Conservation (phyloP, 805 yeast genomes). For the Ogataea saltuana region DNA sequence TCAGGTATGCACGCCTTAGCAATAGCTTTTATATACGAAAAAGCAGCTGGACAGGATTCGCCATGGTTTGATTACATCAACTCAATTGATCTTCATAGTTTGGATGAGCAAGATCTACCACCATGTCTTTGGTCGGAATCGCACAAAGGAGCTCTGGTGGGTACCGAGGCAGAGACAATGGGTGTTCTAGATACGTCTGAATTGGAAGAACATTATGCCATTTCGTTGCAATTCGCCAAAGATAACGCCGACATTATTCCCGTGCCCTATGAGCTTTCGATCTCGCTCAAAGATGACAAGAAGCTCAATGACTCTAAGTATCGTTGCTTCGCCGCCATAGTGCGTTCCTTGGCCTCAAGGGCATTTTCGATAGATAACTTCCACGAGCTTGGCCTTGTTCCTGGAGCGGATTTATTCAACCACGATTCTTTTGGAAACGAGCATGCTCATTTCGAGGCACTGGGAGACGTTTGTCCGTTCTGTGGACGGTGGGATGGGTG, state of each 20-base stretch:
- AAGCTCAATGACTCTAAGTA: constrained; percentile 35
- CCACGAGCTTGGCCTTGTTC: constrained; percentile 77
- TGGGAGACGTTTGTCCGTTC: constrained; percentile 38
- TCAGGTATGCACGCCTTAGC: constrained; percentile 69
- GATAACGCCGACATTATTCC: constrained; percentile 30
- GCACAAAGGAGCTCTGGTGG: constrained; percentile 49
- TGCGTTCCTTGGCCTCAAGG: constrained; percentile 67
- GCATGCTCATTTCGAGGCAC: constrained; percentile 65
- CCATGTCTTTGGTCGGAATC: constrained; percentile 64
- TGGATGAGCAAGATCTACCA: constrained; percentile 44
- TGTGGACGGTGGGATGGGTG: constrained; percentile 37
- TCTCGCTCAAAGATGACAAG: constrained; percentile 15
- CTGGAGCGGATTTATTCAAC: constrained; percentile 89
- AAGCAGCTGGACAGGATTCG: constrained; percentile 54
- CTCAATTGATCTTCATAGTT: constrained; percentile 43
- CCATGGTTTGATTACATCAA: constrained; percentile 77
- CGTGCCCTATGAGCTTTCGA: constrained; percentile 40
- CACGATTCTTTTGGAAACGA: constrained; percentile 58
- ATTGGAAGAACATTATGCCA: constrained; percentile 40
- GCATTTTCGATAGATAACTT: constrained; percentile 79
- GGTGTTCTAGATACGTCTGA: constrained; percentile 57
- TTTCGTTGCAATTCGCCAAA: constrained; percentile 45
- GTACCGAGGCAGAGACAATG: constrained; percentile 61
- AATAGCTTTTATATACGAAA: constrained; percentile 72
- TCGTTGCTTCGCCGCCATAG: constrained; percentile 53